Evolutionary conservation across 495 filamentous ascomycete species (phyloP).

Genomic region (Penicillium turbatum): DNA sequence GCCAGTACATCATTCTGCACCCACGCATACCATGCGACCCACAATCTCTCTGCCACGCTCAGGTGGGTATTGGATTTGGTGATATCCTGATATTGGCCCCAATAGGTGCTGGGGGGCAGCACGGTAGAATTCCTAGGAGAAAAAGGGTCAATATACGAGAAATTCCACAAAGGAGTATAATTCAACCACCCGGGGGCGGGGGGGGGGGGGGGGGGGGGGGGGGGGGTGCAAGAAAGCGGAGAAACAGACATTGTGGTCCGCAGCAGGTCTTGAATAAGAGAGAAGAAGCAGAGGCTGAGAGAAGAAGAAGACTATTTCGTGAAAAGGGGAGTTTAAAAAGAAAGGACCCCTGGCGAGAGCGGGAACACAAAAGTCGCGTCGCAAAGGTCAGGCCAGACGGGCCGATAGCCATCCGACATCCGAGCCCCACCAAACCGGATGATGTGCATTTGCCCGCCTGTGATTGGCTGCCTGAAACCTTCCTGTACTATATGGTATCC

Average conservation of each 20-base stretch:
- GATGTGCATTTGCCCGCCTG: conserved; percentile 13
- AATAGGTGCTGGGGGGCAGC: conserved; percentile 55
- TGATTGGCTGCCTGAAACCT: conserved; percentile 13
- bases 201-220: conserved; percentile 1
- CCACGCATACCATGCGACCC: conserved; percentile 88
- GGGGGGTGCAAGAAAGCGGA: background rate
- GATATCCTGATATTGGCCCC: conserved; percentile 73
- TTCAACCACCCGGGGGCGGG: conserved; percentile 8
- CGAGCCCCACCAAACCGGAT: conserved; percentile 9
- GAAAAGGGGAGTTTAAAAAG: conserved; percentile 12
- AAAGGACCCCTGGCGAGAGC: conserved; percentile 1
- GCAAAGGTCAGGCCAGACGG: conserved; percentile 15
- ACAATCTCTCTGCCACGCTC: conserved; percentile 71
- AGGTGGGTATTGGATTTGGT: conserved; percentile 77
- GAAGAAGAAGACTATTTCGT: conserved; percentile 16
- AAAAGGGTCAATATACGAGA: conserved; percentile 16
- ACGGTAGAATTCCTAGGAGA: conserved; percentile 44
- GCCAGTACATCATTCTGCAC: conserved; percentile 89
- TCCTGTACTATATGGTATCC: too few relatives aligned
- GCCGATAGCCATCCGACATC: conserved; percentile 13
- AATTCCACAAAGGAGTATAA: conserved; percentile 14
- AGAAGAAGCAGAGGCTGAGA: conserved; percentile 15
- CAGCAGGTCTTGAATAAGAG: conserved; percentile 17
- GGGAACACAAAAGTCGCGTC: background rate
- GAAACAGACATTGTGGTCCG: conserved; percentile 18